A percentile compares a stretch with the other conserved stretches of the same genome.
Conservation (phyloP, 345 rosid genomes). For the Eucalyptus marginata region DNA sequence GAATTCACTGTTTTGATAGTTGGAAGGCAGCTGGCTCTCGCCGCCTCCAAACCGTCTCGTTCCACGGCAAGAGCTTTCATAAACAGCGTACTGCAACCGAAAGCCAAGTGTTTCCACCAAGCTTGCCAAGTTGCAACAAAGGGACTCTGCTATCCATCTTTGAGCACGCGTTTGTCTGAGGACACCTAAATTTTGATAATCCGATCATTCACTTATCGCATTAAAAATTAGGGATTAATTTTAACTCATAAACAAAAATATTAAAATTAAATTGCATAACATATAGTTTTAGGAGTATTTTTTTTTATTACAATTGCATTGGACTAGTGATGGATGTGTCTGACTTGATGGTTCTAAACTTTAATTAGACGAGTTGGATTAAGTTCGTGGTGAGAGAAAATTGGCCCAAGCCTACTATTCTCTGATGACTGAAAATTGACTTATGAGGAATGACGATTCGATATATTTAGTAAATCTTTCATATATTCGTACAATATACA, state of each 20-base stretch:
- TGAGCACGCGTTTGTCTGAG: rapidly evolving
- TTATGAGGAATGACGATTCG: too few species aligned
- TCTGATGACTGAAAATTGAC: rapidly evolving
- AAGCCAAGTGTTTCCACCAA: neutral
- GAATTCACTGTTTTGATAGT: neutral
- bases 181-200: too few species aligned
- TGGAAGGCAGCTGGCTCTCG: neutral
- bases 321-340: too few species aligned
- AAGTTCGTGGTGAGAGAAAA: rapidly evolving
- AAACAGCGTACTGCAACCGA: neutral
- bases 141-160: neutral
- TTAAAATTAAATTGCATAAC: too few species aligned
- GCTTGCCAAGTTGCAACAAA: neutral
- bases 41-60: neutral
- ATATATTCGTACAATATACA: too few species aligned
- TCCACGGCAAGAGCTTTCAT: neutral
- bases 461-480: too few species aligned
- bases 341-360: too few species aligned
- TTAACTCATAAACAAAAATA: rapidly evolving
- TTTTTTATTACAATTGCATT: rapidly evolving
- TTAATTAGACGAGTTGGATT: too few species aligned
- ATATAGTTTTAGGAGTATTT: rapidly evolving
- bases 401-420: rapidly evolving
- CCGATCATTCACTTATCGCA: too few species aligned
- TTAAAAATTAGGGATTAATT: too few species aligned